Evolutionary conservation across 441 rosid genomes (phyloP).

Genomic region (Geranium incanum): DNA sequence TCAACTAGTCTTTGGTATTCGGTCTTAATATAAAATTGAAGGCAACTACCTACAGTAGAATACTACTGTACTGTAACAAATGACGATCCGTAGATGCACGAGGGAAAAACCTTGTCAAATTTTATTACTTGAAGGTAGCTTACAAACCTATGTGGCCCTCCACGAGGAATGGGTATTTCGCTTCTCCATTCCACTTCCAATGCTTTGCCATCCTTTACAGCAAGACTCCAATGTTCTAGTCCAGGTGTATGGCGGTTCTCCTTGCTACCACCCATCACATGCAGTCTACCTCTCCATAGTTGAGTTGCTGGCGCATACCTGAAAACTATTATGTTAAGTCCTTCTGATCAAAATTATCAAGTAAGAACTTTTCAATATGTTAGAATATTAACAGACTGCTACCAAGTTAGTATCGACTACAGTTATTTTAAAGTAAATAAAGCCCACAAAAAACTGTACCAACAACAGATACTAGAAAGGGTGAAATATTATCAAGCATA

Average conservation of each 20-base stretch:
- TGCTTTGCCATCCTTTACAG: slow-evolving; percentile 74
- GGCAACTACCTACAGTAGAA: neutral
- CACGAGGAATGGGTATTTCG: slow-evolving; percentile 85
- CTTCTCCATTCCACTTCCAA: slow-evolving; percentile 73
- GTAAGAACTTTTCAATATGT: neutral
- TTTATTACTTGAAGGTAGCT: slow-evolving; percentile 9
- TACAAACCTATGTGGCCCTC: slow-evolving; percentile 88
- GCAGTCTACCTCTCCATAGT: slow-evolving; percentile 95
- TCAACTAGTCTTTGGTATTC: neutral
- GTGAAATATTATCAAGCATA: neutral
- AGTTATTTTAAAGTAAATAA: neutral
- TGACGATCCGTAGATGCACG: neutral
- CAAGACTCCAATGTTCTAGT: slow-evolving; percentile 85
- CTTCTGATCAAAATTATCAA: slow-evolving; percentile 5
- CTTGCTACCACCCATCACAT: slow-evolving; percentile 97
- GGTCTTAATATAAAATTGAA: neutral
- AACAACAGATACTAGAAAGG: neutral
- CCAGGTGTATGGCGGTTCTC: slow-evolving; percentile 82
- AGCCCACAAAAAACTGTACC: neutral
- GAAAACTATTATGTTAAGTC: slow-evolving; percentile 19
- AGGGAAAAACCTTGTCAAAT: neutral
- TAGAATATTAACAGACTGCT: slow-evolving; percentile 9
- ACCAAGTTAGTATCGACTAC: neutral
- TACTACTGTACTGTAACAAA: neutral
- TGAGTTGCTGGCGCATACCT: slow-evolving; percentile 95